Conservation (phyloP, 371 early-diverging fungal species). For the Fennellomyces sp. region DNA sequence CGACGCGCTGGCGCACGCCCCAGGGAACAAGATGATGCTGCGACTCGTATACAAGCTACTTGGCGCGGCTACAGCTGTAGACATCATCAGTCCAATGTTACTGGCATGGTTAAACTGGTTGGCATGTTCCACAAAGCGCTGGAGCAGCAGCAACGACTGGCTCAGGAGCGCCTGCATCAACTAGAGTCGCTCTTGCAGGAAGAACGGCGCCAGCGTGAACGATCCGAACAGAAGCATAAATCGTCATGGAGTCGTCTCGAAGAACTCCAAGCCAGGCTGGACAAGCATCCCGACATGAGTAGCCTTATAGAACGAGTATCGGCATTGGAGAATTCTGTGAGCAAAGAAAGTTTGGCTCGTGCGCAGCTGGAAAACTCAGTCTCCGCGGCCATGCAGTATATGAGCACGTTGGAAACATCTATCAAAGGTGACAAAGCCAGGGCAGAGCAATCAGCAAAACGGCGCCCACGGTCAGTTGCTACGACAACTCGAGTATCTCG, state of each 20-base stretch:
- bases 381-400: not conserved
- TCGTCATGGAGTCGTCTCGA: not conserved
- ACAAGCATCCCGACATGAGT: not conserved
- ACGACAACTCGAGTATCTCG: too few relatives aligned
- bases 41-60: not conserved
- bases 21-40: not conserved
- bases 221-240: constrained; percentile 8
- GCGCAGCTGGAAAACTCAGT: not conserved
- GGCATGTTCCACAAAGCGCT: constrained; percentile 27
- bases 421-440: too few relatives aligned
- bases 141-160: constrained; percentile 24
- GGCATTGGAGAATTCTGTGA: not conserved
- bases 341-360: not conserved
- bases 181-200: constrained; percentile 26
- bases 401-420: not conserved
- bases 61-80: not conserved
- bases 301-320: not conserved
- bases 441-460: too few relatives aligned
- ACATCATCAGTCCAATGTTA: constrained; percentile 6
- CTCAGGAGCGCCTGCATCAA: constrained; percentile 24
- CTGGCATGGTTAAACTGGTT: constrained; percentile 34
- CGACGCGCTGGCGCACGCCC: not conserved
- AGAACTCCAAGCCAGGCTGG: not conserved
- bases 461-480: too few relatives aligned
- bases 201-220: constrained; percentile 22